Conservation (phyloP, 495 filamentous ascomycete genomes). For the Sphaerosporella brunnea region DNA sequence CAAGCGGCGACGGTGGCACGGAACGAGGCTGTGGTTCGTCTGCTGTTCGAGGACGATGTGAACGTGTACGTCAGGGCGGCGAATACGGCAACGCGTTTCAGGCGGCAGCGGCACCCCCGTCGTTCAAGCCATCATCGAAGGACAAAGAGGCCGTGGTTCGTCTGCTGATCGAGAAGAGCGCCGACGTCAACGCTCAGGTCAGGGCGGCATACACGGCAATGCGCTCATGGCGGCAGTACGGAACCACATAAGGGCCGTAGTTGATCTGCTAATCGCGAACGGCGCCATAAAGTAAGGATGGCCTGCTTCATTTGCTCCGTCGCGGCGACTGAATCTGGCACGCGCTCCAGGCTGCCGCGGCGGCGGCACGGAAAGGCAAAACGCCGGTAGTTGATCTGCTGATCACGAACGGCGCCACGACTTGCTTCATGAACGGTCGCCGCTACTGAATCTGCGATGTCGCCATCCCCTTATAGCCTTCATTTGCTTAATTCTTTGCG, state of each 20-base stretch:
- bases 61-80: no score
- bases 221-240: constrained; percentile 5
- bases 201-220: constrained; percentile 1
- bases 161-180: no score
- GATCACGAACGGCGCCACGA: neutral
- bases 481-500: neutral
- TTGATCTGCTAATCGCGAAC: constrained; percentile 4
- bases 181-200: constrained; percentile 1
- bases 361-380: neutral
- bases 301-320: constrained; percentile 1
- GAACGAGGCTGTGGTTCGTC: no score
- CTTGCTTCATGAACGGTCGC: no score
- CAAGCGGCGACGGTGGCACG: no score
- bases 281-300: no score
- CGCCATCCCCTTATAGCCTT: neutral
- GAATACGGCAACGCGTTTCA: no score
- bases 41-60: neutral
- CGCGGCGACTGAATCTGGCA: neutral
- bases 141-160: no score
- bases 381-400: neutral
- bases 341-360: constrained; percentile 7
- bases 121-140: neutral
- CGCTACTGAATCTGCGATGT: no score
- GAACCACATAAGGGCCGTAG: neutral
- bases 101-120: neutral